phyloP scores from a whole-genome alignment of 2,329 filamentous ascomycete species.

The Aschersonia sp. region DNA sequence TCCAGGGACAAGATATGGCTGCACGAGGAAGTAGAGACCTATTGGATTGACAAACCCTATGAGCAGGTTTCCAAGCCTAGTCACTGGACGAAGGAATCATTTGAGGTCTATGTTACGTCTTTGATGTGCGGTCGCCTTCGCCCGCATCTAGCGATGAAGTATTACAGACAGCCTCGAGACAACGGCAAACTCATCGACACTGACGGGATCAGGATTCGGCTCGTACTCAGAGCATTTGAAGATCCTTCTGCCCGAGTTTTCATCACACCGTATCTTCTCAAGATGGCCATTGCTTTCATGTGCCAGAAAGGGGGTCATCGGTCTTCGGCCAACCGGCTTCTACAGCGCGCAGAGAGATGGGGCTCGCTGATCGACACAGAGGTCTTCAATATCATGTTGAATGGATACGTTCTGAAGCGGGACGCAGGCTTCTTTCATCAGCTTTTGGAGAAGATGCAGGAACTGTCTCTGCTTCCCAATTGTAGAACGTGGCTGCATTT shows the following conservation, averaged over 20 bases:
- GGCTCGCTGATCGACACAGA: slow-evolving; percentile 28
- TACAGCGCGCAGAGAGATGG: slow-evolving; percentile 19
- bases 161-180: slow-evolving; percentile 18
- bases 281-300: slow-evolving; percentile 29
- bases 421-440: slow-evolving; percentile 26
- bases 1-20: slow-evolving; percentile 17
- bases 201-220: slow-evolving; percentile 20
- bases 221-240: slow-evolving; percentile 24
- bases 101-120: slow-evolving; percentile 26
- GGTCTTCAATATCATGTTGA: slow-evolving; percentile 33
- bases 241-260: slow-evolving; percentile 17
- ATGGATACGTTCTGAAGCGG: slow-evolving; percentile 21
- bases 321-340: slow-evolving; percentile 18
- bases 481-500: slow-evolving; percentile 33
- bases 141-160: slow-evolving; percentile 14
- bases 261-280: slow-evolving; percentile 25
- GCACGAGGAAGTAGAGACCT: slow-evolving; percentile 16
- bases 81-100: slow-evolving; percentile 25
- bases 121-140: slow-evolving; percentile 24
- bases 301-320: slow-evolving; percentile 18
- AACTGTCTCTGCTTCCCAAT: slow-evolving; percentile 23
- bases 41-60: slow-evolving; percentile 18
- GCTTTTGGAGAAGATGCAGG: slow-evolving; percentile 25
- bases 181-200: slow-evolving; percentile 18
- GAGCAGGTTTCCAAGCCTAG: slow-evolving; percentile 23